Percentiles rank a stretch among this genome's conserved stretches.
These are phyloP conservation scores for Marasmius oreades DNA, from an alignment of 1,284 basidiomycete species.

Conservation along the genomic window DNA sequence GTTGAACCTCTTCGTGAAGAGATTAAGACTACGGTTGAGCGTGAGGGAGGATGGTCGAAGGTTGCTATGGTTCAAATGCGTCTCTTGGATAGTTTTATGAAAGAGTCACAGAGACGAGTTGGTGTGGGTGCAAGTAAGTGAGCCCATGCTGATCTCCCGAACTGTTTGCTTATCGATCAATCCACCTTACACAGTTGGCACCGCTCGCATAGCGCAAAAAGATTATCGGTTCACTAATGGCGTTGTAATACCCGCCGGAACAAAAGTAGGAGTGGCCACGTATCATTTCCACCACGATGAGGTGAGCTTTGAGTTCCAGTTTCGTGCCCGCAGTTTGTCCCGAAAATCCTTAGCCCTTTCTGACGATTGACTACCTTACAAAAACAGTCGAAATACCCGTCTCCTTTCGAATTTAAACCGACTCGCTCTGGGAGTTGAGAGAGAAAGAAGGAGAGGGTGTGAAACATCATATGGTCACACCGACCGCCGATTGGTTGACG, in stretches of 20 bases:
- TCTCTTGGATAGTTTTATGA: constrained; percentile 14
- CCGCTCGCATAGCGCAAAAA: background rate
- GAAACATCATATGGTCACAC: constrained; percentile 9
- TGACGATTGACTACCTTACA: background rate
- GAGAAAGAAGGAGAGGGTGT: constrained; percentile 14
- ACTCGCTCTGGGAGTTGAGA: background rate
- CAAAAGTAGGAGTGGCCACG: background rate
- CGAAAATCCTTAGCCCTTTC: background rate
- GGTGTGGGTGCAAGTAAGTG: constrained; percentile 1
- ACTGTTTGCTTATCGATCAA: background rate
- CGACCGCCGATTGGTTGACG: constrained; percentile 11
- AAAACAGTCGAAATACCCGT: background rate
- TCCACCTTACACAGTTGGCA: background rate
- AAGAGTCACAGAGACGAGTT: constrained; percentile 4
- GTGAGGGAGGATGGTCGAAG: constrained; percentile 39
- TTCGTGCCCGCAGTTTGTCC: too few species aligned
- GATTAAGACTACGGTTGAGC: constrained; percentile 26
- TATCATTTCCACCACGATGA: background rate
- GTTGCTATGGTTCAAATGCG: constrained; percentile 11
- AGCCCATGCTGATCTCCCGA: background rate
- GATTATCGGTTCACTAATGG: background rate
- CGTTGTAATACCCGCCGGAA: background rate
- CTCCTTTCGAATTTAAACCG: background rate
- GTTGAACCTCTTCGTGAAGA: constrained; percentile 37
- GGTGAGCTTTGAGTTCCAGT: background rate